A percentile compares a stretch with the other conserved stretches of the same genome.
Evolutionary conservation across 805 yeast genomes (phyloP).

Genomic region (Kockiozyma suomiensis): DNA sequence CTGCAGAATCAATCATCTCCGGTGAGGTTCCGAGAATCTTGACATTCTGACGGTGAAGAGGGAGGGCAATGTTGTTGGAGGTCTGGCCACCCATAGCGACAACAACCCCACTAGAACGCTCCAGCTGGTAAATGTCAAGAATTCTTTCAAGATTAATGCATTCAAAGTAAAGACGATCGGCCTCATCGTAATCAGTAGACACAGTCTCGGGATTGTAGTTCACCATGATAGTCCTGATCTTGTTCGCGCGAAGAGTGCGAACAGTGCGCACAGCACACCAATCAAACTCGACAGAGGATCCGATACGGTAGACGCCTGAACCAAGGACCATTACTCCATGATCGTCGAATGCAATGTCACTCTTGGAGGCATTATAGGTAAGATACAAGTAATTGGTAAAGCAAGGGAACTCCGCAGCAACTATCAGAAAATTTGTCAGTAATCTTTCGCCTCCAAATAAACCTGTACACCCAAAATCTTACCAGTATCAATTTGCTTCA

Average conservation of each 20-base stretch:
- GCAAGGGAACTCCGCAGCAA: constrained; percentile 99
- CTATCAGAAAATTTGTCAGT: constrained; percentile 1
- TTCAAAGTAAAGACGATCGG: constrained; percentile 94
- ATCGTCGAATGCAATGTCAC: constrained; percentile 86
- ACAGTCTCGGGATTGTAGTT: constrained; percentile 99
- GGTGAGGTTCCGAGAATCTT: constrained; percentile 97
- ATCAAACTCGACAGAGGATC: constrained; percentile 98
- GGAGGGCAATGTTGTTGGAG: constrained; percentile 92
- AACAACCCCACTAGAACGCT: constrained; percentile 86
- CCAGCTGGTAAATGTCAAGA: constrained; percentile 90
- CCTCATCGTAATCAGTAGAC: constrained; percentile 98
- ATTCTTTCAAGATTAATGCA: constrained; percentile 92
- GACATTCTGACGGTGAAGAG: constrained; percentile 89
- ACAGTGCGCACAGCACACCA: constrained; percentile 99
- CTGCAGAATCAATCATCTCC: constrained; percentile 97
- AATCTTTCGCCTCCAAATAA: background rate
- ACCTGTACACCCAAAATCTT: background rate
- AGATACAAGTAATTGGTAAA: constrained; percentile 90
- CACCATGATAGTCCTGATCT: constrained; percentile 91
- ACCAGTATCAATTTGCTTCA: constrained; percentile 93
- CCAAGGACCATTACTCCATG: constrained; percentile 95
- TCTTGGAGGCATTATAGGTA: constrained; percentile 89
- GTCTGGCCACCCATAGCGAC: constrained; percentile 99
- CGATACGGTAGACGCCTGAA: constrained; percentile 98
- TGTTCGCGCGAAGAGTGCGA: constrained; percentile 84